Base-by-base conservation (phyloP, 2,329 filamentous ascomycete genomes). In the Zalaria sp. region DNA sequence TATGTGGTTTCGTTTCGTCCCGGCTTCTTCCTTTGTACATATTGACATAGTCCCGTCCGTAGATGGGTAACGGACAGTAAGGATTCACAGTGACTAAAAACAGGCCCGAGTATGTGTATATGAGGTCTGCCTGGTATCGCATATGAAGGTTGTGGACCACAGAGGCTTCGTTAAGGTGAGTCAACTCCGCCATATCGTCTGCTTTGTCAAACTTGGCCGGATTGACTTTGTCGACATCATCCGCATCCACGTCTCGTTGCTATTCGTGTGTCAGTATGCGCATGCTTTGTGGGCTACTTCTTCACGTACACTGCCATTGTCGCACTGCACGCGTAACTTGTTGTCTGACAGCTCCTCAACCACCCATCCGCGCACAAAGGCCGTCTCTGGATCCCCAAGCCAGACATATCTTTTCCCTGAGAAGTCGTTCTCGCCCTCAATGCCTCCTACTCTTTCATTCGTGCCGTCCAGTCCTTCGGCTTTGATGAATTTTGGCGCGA, bases 141-240 rank as follows among this genome's bases (percentile, higher is more conserved):
- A 85, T 89, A 52, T 93, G 83, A 43, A 98, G 73, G 58, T 98
- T 98, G 66, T 98, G 88, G 40, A 98, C 88, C 40, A 98, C 91
- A 0, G 91, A 96, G 25, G 89, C 84, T 65, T 98, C 91, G 63
- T 98, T 98, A 49, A 98, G 69, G 62, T 98, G 91, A 4, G 91
- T 98, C 56, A 98, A 73, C 61, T 98, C 91, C 25, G 93, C 91
- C 91, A 98, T 98, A 62, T 98, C 93, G 66, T 93, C 87, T 49
- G 89, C 89, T 65, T 95, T 98, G 73, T 98, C 91, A 66, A 98
- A 98, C 61, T 98, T 98, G 56, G 89, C 89, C 37, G 91, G 91
- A 64, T 98, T 98, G 68, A 98, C 93, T 65, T 95, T 96, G 71
- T 98, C 93, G 51, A 95, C 87, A 53, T 79, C 82, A 53, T 96